phyloP scores from a whole-genome alignment of 257 asterid genomes.

The Lycium barbarum region DNA sequence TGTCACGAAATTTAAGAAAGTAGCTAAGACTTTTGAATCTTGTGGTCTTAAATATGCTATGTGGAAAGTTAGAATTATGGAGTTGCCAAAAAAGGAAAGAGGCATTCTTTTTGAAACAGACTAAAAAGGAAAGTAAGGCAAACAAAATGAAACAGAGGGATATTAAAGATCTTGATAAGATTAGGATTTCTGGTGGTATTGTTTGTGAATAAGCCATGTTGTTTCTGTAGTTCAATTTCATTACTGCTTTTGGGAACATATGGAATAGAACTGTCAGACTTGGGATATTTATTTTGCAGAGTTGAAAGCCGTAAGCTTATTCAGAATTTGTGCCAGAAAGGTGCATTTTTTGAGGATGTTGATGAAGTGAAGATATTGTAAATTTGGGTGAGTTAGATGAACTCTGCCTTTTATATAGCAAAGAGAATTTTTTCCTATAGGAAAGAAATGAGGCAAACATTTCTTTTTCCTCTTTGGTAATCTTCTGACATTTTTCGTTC shows the following conservation, averaged over 20 bases:
- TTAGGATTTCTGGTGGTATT: background rate
- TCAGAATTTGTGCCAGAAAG: background rate
- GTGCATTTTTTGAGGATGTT: conserved; percentile 2
- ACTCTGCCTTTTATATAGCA: conserved; percentile 7
- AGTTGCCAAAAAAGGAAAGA: no score
- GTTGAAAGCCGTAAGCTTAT: background rate
- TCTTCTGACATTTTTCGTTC: background rate
- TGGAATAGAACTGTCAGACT: background rate
- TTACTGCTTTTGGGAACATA: conserved; percentile 3
- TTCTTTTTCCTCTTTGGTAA: background rate
- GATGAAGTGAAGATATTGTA: conserved; percentile 12
- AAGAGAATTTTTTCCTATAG: background rate
- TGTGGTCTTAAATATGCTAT: no score
- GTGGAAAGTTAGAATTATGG: no score
- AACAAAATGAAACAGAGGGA: no score
- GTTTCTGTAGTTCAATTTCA: conserved; percentile 19
- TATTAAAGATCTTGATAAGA: no score
- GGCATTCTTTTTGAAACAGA: no score
- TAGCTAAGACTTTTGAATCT: no score
- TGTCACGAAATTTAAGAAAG: no score
- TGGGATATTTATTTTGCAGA: background rate
- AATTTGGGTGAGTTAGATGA: conserved; percentile 7
- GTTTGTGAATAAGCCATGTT: conserved; percentile 9
- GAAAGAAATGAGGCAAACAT: background rate
- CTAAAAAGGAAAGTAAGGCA: no score